phyloP scores from a whole-genome alignment of 306 rosid genomes.

The Prunus davidiana region DNA sequence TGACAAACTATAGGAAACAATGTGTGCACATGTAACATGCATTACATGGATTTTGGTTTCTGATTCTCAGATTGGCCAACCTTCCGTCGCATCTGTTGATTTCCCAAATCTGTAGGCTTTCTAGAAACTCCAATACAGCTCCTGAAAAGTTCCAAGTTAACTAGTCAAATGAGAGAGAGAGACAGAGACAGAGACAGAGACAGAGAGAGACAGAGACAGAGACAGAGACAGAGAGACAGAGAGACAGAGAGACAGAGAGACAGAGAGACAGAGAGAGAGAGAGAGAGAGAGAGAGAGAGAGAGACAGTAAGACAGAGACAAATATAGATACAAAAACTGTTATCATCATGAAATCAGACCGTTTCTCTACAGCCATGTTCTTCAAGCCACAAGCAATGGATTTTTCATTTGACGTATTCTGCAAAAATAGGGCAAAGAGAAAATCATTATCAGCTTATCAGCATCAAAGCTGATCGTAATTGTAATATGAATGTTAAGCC shows the following conservation, averaged over 20 bases:
- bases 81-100: neutral
- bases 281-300: too few species aligned
- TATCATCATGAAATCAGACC: slow-evolving; percentile 8
- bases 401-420: slow-evolving; percentile 13
- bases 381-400: slow-evolving; percentile 3
- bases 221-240: neutral
- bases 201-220: too few species aligned
- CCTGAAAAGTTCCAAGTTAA: neutral
- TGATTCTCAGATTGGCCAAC: slow-evolving; percentile 10
- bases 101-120: neutral
- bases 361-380: slow-evolving; percentile 14
- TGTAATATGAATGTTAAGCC: neutral
- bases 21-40: neutral
- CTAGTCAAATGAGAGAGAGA: neutral
- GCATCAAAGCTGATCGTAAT: neutral
- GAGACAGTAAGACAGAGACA: neutral
- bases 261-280: neutral
- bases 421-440: neutral
- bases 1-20: neutral
- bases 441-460: neutral
- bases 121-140: slow-evolving; percentile 7
- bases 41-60: slow-evolving; percentile 16
- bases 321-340: neutral
- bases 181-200: neutral
- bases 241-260: neutral